Evolutionary conservation across 208 protist species (phyloP).

Genomic region (Borovskyia barvae): DNA sequence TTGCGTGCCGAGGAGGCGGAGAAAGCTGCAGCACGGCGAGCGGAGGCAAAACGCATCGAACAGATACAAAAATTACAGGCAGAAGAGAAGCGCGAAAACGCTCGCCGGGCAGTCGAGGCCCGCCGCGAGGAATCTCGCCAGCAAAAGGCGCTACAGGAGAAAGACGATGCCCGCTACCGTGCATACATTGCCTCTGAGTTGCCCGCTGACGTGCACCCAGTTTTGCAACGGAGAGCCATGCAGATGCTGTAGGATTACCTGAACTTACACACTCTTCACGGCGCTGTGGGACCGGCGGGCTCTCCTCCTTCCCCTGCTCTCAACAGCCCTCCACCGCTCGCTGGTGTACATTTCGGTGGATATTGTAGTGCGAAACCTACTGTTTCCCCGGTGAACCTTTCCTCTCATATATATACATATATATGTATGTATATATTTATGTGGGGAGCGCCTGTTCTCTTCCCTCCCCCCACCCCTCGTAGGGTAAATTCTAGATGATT

Average conservation of each 20-base stretch:
- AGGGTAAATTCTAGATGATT: no score
- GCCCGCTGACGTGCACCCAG: conserved; percentile 53
- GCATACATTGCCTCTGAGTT: conserved; percentile 68
- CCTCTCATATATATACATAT: no score
- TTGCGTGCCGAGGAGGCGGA: conserved; percentile 41
- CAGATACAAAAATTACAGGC: conserved; percentile 65
- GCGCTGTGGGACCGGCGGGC: neutral
- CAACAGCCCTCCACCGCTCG: no score
- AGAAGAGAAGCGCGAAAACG: conserved; percentile 60
- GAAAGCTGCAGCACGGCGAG: conserved; percentile 29
- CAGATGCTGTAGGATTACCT: conserved; percentile 27
- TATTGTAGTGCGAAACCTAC: no score
- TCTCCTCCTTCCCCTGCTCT: no score
- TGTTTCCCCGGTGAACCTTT: no score
- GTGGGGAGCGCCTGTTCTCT: no score
- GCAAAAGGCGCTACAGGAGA: conserved; percentile 31
- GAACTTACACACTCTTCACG: conserved; percentile 9
- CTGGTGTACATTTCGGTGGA: no score
- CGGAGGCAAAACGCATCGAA: conserved; percentile 39
- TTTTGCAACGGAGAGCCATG: conserved; percentile 51
- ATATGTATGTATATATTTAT: no score
- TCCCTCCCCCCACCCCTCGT: no score
- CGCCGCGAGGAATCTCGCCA: conserved; percentile 33
- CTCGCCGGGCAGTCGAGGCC: conserved; percentile 29
- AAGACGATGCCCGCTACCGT: conserved; percentile 53